Evolutionary conservation across 1,284 basidiomycete species (phyloP), one percentile per base, ranked within the genome.

Genomic region (Leccinum subrobustum): DNA sequence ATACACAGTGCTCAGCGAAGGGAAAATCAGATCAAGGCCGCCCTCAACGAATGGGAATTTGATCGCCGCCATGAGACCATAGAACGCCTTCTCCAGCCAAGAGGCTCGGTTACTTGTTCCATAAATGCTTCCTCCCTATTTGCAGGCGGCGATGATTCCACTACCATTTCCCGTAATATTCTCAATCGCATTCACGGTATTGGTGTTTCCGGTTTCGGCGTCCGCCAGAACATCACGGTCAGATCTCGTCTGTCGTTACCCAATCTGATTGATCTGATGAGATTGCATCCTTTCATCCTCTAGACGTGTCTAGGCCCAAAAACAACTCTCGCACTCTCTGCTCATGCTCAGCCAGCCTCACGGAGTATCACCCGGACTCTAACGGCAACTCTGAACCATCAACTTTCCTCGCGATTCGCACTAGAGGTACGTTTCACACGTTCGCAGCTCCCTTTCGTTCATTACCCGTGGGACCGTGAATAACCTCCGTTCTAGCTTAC

Each of bases 361-460:
- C 66, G 63, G 29, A 69, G 62, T 44, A 68, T 62, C 53, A 66
- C 66, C 25, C 81, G 80, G 16, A 81, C 80, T 59, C 70, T 89
- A 59, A 69, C 82, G 50, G 86, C 85, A 51, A 86, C 86, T 4
- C 65, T 91, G 54, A 82, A 83, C 60, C 85, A 89, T 66, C 87
- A 88, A 62, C 82, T 83, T 70, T 84, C 82, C 23, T 84, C 85
- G 12, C 78, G 81, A 39, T 71, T 89, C 56, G 70, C 73, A 48
- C 73, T 82, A 31, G 77, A 82, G 72, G 85, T 81, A 66, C 60
- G 78, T 66, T 53, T 57, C 61, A 54, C 59, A 65, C 67, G 62
- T 54, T 64, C 37, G 57, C 14, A 57, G 54, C 44, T 39, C 59
- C 11, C 61, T 78, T 79, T 52, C 2, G 14, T 42, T 39, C 39